Conservation (phyloP, 2,329 filamentous ascomycete species). For the Claviceps fusiformis region DNA sequence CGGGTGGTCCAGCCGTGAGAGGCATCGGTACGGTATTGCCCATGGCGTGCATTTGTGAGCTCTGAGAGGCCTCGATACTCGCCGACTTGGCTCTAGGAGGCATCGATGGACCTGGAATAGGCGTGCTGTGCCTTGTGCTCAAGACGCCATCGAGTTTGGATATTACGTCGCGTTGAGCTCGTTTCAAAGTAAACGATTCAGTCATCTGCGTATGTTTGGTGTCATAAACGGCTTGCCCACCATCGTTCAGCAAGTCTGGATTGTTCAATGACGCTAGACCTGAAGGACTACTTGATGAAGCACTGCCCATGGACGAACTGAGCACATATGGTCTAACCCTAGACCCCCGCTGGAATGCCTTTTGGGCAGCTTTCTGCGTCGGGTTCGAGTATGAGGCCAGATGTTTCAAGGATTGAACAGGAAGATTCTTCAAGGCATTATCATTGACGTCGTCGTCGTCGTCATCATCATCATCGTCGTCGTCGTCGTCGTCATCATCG, state of each 20-base stretch:
- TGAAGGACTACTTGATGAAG: neutral
- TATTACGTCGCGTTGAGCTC: neutral
- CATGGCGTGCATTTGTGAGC: conserved; percentile 13
- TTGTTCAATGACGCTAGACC: neutral
- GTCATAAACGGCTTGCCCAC: neutral
- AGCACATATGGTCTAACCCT: conserved; percentile 11
- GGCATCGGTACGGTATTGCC: conserved; percentile 33
- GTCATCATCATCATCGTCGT: conserved; percentile 11
- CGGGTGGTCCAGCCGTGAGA: conserved; percentile 40
- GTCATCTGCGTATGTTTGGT: neutral
- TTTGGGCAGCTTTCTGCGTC: conserved; percentile 37
- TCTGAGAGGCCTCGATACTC: neutral
- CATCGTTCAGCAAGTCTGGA: neutral
- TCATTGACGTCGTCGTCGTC: conserved; percentile 16
- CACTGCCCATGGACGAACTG: conserved; percentile 1
- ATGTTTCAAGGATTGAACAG: conserved; percentile 36
- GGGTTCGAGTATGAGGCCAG: conserved; percentile 44
- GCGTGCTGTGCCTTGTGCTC: conserved; percentile 1
- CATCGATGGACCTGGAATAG: neutral
- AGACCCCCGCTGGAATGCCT: conserved; percentile 24
- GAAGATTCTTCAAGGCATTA: conserved; percentile 23
- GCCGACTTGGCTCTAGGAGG: neutral
- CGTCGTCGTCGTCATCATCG: neutral
- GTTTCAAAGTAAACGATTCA: neutral
- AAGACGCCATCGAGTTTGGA: conserved; percentile 2